Conservation (phyloP, 2,329 filamentous ascomycete genomes). For the Diplodia intermedia region DNA sequence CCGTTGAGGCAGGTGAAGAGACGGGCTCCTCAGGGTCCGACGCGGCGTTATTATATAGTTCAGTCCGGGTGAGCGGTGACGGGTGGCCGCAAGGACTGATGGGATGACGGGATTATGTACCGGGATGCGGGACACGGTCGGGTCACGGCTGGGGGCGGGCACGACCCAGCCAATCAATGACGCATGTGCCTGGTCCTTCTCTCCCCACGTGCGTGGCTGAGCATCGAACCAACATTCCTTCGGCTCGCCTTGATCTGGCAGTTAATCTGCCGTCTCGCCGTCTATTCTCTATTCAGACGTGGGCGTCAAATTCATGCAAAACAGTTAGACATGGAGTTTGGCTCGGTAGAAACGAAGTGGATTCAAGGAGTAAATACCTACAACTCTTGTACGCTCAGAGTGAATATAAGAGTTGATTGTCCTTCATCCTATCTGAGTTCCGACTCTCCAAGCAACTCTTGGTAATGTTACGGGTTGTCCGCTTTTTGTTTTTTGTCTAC, state of each 20-base stretch:
- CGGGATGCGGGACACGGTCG: conserved; percentile 7
- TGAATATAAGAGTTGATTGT: not conserved
- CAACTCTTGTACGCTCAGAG: no score
- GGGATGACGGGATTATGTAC: conserved; percentile 16
- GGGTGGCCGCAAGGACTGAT: not conserved
- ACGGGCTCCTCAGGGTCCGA: not conserved
- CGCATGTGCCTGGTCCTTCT: conserved; percentile 21
- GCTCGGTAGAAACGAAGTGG: no score
- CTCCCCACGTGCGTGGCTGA: conserved; percentile 20
- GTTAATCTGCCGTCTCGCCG: no score
- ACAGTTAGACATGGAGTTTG: no score
- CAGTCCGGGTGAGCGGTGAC: conserved; percentile 7
- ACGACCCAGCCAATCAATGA: conserved; percentile 16
- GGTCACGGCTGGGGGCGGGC: not conserved
- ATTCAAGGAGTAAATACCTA: no score
- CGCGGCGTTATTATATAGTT: conserved; percentile 10
- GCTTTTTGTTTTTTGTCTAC: not conserved
- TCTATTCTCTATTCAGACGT: no score
- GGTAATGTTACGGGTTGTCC: not conserved
- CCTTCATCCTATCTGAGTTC: not conserved
- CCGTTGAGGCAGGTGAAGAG: not conserved
- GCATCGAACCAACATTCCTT: not conserved
- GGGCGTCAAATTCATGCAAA: no score
- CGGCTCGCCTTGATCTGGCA: not conserved
- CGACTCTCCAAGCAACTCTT: not conserved